phyloP scores from a whole-genome alignment of 805 yeast genomes.

The Ogataea parapolymorpha region DNA sequence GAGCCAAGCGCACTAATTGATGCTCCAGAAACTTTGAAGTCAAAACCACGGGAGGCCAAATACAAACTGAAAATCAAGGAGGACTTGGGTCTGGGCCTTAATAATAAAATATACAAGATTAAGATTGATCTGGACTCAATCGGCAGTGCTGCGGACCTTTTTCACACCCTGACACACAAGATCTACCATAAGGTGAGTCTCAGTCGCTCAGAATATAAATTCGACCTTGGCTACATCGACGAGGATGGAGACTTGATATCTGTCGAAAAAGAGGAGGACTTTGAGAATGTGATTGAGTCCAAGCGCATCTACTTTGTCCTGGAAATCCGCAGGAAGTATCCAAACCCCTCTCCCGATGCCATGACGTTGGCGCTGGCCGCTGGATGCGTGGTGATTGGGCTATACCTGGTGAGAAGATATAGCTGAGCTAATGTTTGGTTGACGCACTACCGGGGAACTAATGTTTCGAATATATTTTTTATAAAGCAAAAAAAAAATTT shows the following conservation, averaged over 20 bases:
- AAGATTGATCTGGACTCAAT: conserved; percentile 16
- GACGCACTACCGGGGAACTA: not conserved
- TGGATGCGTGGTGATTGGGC: conserved; percentile 2
- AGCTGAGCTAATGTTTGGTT: not conserved
- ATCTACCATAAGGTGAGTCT: conserved; percentile 25
- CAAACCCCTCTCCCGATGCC: not conserved
- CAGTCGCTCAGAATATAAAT: conserved; percentile 12
- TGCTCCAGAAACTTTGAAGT: conserved; percentile 1
- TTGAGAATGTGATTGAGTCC: conserved; percentile 26
- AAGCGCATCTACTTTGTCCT: conserved; percentile 15
- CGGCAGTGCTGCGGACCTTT: conserved; percentile 7
- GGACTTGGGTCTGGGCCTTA: conserved; percentile 12
- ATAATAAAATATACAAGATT: conserved; percentile 26
- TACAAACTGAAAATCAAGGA: conserved; percentile 23
- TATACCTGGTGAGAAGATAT: conserved; percentile 1
- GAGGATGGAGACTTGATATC: conserved; percentile 37
- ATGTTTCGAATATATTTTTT: not conserved
- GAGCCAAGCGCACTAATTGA: conserved; percentile 4
- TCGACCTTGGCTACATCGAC: conserved; percentile 37
- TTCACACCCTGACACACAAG: conserved; percentile 13
- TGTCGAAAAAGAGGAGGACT: conserved; percentile 34
- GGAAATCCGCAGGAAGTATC: conserved; percentile 9
- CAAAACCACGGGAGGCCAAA: conserved; percentile 12
- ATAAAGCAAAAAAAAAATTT: conserved; percentile 9
- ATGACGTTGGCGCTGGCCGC: conserved; percentile 2